phyloP scores from a whole-genome alignment of 129 eudicot species.

The Solidago caesia region DNA sequence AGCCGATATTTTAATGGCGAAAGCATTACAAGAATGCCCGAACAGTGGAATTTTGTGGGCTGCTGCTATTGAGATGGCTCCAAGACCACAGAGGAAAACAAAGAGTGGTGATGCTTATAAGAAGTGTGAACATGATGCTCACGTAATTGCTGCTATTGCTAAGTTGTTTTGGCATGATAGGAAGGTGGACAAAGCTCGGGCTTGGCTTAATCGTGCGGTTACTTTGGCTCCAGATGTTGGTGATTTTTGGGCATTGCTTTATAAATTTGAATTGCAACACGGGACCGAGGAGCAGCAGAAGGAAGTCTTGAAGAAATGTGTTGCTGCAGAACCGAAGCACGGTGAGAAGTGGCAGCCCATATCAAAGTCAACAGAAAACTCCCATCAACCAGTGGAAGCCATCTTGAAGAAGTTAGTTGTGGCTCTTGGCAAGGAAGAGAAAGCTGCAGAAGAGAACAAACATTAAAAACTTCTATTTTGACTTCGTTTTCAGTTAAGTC shows the following conservation, averaged over 20 bases:
- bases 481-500: neutral
- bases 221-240: conserved; percentile 84
- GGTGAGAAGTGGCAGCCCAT: conserved; percentile 91
- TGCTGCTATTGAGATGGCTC: conserved; percentile 80
- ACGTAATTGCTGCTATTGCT: conserved; percentile 82
- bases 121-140: conserved; percentile 77
- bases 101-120: conserved; percentile 70
- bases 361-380: conserved; percentile 89
- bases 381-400: conserved; percentile 78
- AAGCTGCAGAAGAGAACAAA: conserved; percentile 57
- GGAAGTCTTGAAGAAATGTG: conserved; percentile 70
- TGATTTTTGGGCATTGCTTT: conserved; percentile 85
- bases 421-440: conserved; percentile 78
- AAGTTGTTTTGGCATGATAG: conserved; percentile 93
- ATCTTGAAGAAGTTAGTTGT: conserved; percentile 78
- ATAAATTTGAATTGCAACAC: conserved; percentile 75
- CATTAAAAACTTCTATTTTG: conserved; percentile 26
- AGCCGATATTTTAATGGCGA: conserved; percentile 83
- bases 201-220: conserved; percentile 81
- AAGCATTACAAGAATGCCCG: conserved; percentile 90
- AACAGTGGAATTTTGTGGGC: conserved; percentile 92
- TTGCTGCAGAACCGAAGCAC: conserved; percentile 86
- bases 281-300: conserved; percentile 76
- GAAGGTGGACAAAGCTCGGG: conserved; percentile 83
- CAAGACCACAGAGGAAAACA: conserved; percentile 74